phyloP scores from a whole-genome alignment of 1,284 basidiomycete species.

The Neonothopanus nambi region DNA sequence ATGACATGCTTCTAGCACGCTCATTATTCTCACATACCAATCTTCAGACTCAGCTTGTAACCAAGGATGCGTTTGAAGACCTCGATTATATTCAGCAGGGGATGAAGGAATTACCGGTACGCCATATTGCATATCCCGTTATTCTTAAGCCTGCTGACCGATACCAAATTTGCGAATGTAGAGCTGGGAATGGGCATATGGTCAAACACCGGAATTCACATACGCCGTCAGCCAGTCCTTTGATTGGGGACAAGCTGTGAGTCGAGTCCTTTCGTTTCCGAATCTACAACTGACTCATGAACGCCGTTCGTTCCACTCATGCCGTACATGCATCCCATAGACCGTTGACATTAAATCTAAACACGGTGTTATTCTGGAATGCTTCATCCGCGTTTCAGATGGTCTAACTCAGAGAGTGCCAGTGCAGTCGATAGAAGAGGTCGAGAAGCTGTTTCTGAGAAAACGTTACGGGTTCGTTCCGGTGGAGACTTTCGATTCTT shows the following conservation, averaged over 20 bases:
- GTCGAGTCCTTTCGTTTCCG: conserved; percentile 23
- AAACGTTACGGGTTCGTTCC: conserved; percentile 51
- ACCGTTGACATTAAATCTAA: conserved; percentile 52
- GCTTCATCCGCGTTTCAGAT: conserved; percentile 35
- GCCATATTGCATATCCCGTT: conserved; percentile 19
- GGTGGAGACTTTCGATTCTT: conserved; percentile 20
- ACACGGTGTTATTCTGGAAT: conserved; percentile 61
- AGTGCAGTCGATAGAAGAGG: not conserved
- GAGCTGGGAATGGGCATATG: conserved; percentile 94
- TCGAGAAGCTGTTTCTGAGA: conserved; percentile 34
- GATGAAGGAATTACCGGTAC: conserved; percentile 71
- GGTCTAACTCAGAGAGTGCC: conserved; percentile 17
- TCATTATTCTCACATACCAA: not conserved
- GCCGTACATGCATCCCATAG: conserved; percentile 31
- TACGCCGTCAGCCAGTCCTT: conserved; percentile 53
- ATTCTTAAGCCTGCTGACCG: not conserved
- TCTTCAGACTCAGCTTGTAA: conserved; percentile 36
- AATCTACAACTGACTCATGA: not conserved
- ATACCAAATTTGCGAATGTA: conserved; percentile 29
- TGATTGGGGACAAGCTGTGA: conserved; percentile 61
- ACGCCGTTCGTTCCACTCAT: not conserved
- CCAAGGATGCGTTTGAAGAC: conserved; percentile 43
- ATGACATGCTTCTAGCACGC: not conserved
- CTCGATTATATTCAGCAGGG: conserved; percentile 63
- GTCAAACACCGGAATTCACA: conserved; percentile 93